These are phyloP conservation scores for Solidago caesia DNA, from an alignment of 129 eudicot species.

Conservation along the genomic window DNA sequence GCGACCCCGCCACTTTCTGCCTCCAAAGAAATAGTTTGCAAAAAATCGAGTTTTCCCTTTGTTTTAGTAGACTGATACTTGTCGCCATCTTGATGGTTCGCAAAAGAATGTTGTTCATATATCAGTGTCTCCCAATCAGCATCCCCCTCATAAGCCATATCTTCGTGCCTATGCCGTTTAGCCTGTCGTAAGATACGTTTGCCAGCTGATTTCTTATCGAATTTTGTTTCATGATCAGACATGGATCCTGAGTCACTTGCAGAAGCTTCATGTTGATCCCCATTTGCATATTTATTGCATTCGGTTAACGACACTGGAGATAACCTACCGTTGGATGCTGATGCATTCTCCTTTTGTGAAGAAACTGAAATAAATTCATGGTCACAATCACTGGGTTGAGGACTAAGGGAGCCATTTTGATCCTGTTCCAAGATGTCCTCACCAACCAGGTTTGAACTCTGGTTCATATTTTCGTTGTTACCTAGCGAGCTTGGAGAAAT, in stretches of 20 bases:
- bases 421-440: conserved; percentile 31
- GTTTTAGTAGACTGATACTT: conserved; percentile 31
- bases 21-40: conserved; percentile 37
- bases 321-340: conserved; percentile 36
- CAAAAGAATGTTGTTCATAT: conserved; percentile 51
- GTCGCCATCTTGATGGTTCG: conserved; percentile 48
- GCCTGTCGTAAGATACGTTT: conserved; percentile 65
- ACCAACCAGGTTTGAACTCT: conserved; percentile 23
- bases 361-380: conserved; percentile 45
- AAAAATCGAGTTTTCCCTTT: conserved; percentile 43
- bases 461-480: conserved; percentile 17
- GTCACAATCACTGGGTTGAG: conserved; percentile 34
- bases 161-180: conserved; percentile 71
- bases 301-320: conserved; percentile 47
- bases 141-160: conserved; percentile 99
- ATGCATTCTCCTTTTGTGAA: conserved; percentile 50
- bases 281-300: conserved; percentile 44
- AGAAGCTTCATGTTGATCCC: conserved; percentile 40
- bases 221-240: conserved; percentile 41
- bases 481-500: conserved; percentile 8
- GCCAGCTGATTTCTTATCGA: conserved; percentile 29
- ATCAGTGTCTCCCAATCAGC: conserved; percentile 75
- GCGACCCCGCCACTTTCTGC: conserved; percentile 65
- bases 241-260: conserved; percentile 41
- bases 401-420: conserved; percentile 7